Conservation (phyloP, 2,329 filamentous ascomycete species). For the Calycina marina region DNA sequence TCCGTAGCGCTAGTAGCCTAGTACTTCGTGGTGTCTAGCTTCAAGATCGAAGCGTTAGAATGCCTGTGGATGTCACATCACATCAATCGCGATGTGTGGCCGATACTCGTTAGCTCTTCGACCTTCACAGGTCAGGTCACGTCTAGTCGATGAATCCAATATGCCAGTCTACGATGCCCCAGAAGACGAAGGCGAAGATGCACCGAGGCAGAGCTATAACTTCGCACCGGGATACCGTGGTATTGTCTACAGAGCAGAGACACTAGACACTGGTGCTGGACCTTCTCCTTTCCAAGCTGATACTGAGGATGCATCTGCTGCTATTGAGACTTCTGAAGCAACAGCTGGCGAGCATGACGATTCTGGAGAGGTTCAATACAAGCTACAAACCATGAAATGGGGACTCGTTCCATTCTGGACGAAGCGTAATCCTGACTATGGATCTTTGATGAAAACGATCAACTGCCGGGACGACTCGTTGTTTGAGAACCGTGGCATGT, state of each 20-base stretch:
- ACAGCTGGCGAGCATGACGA: constrained; percentile 7
- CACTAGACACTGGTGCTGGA: constrained; percentile 43
- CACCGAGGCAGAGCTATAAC: constrained; percentile 68
- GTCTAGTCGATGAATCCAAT: constrained; percentile 57
- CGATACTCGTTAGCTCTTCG: constrained; percentile 28
- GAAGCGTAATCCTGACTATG: constrained; percentile 65
- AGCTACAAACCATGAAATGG: constrained; percentile 91
- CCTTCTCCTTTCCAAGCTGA: constrained; percentile 17
- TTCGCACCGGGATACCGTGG: constrained; percentile 82
- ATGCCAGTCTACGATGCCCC: constrained; percentile 62
- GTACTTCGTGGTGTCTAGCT: no score
- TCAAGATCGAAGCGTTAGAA: no score
- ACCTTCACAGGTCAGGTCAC: constrained; percentile 58
- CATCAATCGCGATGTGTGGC: constrained; percentile 19
- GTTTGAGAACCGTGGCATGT: constrained; percentile 64
- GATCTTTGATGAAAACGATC: constrained; percentile 71
- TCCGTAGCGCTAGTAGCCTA: no score
- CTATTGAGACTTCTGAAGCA: constrained; percentile 11
- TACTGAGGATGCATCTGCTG: constrained; percentile 14
- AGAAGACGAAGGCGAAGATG: constrained; percentile 43
- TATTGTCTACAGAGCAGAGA: constrained; percentile 69
- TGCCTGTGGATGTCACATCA: constrained; percentile 1
- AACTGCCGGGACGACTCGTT: constrained; percentile 90
- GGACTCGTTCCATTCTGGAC: constrained; percentile 90
- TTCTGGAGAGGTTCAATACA: constrained; percentile 42